phyloP scores from a whole-genome alignment of 2,329 filamentous ascomycete species.

The Trichoderma atroviride region DNA sequence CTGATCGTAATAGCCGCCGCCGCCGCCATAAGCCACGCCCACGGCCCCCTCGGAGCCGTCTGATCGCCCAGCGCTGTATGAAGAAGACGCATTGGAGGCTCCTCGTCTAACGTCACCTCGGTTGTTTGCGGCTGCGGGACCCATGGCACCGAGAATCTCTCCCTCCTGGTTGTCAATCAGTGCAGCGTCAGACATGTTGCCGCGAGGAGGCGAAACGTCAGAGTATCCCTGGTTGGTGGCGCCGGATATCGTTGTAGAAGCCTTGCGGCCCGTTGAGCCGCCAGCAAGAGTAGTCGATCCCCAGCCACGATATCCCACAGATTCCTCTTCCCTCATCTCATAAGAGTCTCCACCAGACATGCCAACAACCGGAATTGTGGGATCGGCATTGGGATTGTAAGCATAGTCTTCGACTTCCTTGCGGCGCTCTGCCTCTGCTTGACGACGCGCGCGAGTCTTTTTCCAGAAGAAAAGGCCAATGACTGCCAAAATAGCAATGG shows the following conservation, averaged over 20 bases:
- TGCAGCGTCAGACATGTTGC: constrained; percentile 63
- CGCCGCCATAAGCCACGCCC: constrained; percentile 51
- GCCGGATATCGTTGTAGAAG: constrained; percentile 86
- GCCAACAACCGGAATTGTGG: constrained; percentile 64
- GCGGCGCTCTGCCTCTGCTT: constrained; percentile 81
- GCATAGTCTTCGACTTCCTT: constrained; percentile 98
- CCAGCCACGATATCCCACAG: constrained; percentile 90
- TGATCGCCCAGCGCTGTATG: constrained; percentile 83
- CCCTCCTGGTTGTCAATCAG: constrained; percentile 69
- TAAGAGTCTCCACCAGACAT: constrained; percentile 59
- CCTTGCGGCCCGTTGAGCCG: constrained; percentile 74
- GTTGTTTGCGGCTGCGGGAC: constrained; percentile 68
- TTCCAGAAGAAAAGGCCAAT: constrained; percentile 83
- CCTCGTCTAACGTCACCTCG: constrained; percentile 79
- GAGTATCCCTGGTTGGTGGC: constrained; percentile 71
- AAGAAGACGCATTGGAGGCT: constrained; percentile 92
- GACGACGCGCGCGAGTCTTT: constrained; percentile 82
- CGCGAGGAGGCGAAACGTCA: constrained; percentile 70
- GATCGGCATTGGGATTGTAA: constrained; percentile 97
- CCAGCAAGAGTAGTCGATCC: constrained; percentile 72
- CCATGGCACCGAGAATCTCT: constrained; percentile 82
- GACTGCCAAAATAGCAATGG: constrained; percentile 78
- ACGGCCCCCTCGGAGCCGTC: constrained; percentile 60
- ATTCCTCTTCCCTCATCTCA: constrained; percentile 77
- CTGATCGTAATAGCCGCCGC: constrained; percentile 59